Evolutionary conservation across 2,329 filamentous ascomycete species (phyloP).

Genomic region (Botrytis tulipae): DNA sequence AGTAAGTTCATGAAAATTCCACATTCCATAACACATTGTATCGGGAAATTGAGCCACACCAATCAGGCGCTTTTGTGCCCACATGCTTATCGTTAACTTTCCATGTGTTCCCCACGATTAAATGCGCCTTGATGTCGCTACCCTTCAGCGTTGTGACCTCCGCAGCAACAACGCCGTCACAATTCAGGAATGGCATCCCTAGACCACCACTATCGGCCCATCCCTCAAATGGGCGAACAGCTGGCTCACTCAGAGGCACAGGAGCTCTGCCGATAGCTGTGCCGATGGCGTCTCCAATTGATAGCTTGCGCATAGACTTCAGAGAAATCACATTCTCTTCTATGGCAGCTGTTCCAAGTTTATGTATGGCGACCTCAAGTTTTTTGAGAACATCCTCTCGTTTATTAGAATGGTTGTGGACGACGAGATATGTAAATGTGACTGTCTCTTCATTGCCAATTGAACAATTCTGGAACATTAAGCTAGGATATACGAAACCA

Average conservation of each 20-base stretch:
- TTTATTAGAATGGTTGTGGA: conserved; percentile 7
- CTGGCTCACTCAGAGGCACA: background rate
- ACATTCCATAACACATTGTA: conserved; percentile 11
- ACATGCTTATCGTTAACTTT: conserved; percentile 3
- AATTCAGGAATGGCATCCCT: conserved; percentile 13
- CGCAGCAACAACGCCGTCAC: conserved; percentile 5
- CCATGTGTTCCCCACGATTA: background rate
- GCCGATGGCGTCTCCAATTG: conserved; percentile 6
- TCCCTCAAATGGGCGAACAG: conserved; percentile 1
- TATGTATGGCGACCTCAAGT: conserved; percentile 1
- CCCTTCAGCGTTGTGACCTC: background rate
- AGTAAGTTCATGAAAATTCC: conserved; percentile 2
- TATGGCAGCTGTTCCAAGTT: background rate
- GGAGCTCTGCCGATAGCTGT: background rate
- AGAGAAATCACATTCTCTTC: background rate
- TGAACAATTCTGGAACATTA: background rate
- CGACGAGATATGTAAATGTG: conserved; percentile 3
- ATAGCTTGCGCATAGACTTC: background rate
- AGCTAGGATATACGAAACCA: conserved; percentile 5
- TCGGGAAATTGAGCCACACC: background rate
- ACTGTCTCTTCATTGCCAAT: conserved; percentile 7
- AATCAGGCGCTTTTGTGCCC: background rate
- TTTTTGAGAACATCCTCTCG: conserved; percentile 7
- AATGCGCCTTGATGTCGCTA: conserved; percentile 8
- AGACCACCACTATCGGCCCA: conserved; percentile 10